Evolutionary conservation across 306 rosid genomes (phyloP), one percentile per base, ranked within the genome.

Genomic region (Fagus crenata): DNA sequence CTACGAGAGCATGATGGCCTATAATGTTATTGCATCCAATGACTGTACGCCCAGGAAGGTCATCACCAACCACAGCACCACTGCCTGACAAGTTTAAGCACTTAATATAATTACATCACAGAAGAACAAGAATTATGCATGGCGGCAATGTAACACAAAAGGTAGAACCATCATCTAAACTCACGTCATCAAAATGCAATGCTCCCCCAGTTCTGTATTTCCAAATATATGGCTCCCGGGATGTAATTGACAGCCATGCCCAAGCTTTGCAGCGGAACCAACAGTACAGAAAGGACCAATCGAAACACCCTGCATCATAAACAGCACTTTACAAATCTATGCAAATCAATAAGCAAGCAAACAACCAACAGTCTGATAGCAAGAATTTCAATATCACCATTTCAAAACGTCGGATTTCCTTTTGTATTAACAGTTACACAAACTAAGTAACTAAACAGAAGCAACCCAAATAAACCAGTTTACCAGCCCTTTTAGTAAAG

Each of bases 11-110:
- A 89, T 95, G 94, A 83, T 92, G 88, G 17, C 99, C 99, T 67
- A 95, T 85, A 60, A 65, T 73, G 87, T 95, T 95, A 84, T 92
- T 87, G 81, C 82, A 84, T 71, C 97, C 97, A 33, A 95, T 73
- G 82, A 88, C 54, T 22, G 96, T 92, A 64, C 70, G 78, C 67
- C 99, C 99, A 15, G 97, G 97, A 89, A 85, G 82, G 77, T 89
- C 93, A 75, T 95, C 97, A 42, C 99, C 97, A 74, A 95, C 91
- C 75, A 95, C 80, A 75, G 99, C 97, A 72, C 99, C 99, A 84
- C 98, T 95, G 89, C 89, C 85, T 85, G 69, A 84, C 78, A 84
- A 83, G 64, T 69, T 72, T 79, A 54, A 49, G 58, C 76, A 64
- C 49, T 32, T 61, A 61, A 80, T 43, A 80, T 69, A 72, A 65